Conservation (phyloP, 139 green algal genomes). For the Nannochloris sp. region DNA sequence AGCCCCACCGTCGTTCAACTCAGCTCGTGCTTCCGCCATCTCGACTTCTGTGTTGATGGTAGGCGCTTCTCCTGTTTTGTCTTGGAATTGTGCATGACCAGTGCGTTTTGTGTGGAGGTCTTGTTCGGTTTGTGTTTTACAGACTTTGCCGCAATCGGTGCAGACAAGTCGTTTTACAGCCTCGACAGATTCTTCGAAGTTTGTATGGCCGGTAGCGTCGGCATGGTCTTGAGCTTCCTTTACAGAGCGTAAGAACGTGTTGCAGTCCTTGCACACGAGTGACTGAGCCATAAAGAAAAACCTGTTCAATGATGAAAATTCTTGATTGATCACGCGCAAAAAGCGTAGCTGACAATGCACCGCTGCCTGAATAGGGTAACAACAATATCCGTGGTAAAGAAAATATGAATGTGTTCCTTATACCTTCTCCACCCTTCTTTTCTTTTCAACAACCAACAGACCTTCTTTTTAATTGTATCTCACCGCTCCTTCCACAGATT, state of each 20-base stretch:
- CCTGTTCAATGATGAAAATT: background rate
- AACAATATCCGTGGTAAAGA: no score
- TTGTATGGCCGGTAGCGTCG: constrained; percentile 55
- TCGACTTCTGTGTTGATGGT: constrained; percentile 64
- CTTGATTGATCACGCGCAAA: no score
- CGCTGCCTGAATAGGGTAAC: no score
- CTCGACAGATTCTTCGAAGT: constrained; percentile 77
- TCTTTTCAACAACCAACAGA: no score
- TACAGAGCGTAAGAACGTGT: constrained; percentile 41
- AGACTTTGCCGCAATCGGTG: constrained; percentile 72
- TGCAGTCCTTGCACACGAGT: constrained; percentile 35
- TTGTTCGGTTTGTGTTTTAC: constrained; percentile 59
- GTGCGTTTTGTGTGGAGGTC: constrained; percentile 75
- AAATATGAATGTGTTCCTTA: no score
- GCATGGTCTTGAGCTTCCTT: constrained; percentile 48
- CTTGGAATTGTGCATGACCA: constrained; percentile 61
- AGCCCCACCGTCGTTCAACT: constrained; percentile 18
- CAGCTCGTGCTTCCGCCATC: constrained; percentile 51
- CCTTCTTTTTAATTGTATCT: no score
- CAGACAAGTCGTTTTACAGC: constrained; percentile 47
- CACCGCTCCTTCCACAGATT: no score
- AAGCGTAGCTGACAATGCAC: no score
- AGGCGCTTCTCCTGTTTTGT: constrained; percentile 40
- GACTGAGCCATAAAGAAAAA: constrained; percentile 6
- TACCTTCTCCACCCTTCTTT: no score